Evolutionary conservation across 2,329 filamentous ascomycete genomes (phyloP), one percentile per base, ranked within the genome.

Genomic region (Phyllosticta capitalensis): DNA sequence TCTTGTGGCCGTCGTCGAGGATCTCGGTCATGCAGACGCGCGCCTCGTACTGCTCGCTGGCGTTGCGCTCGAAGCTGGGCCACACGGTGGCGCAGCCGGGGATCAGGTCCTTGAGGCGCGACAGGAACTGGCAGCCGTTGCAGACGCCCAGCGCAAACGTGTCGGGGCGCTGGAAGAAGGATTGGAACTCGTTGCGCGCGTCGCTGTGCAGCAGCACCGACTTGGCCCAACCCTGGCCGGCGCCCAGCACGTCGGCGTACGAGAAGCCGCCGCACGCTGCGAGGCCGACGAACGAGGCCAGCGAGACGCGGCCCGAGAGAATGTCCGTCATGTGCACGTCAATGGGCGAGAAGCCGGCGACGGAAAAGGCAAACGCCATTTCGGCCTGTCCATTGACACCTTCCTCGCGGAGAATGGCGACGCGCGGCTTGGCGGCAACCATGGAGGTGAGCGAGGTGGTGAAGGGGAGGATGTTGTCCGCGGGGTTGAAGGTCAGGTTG

Each of bases 221-320:
- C 75, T 95, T 92, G 4, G 94, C 90, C 94, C 94, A 99, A 51
- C 94, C 94, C 68, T 92, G 88, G 57, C 94, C 94, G n/a, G 94
- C 94, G 61, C 92, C 94, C 0, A 97, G 83, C 45, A 92, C 89
- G 66, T 92, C 89, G 66, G 91, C 91, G 71, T 96, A 97, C 17
- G 90, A 95, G 82, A 99, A 97, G 55, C 94, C 94, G 70, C 94
- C 94, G 65, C 92, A 95, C n/a, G 91, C 91, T 38, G 92, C 94
- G 53, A 97, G 81, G 65, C 94, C 94, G 30, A 86, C 85, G 72
- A 96, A 96, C 63, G 86, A 86, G 49, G 86, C 81, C 9, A 99
- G 84, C 0, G 89, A 91, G 63, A 89, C 85, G 17, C 89, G 87
- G 10, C 84, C 85, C 22, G 90, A 85, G 59, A 97, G 86, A 54